Percentiles rank a stretch among this genome's conserved stretches.
These are phyloP conservation scores for Aspergillus homomorphus DNA, from an alignment of 495 filamentous ascomycete genomes.

Conservation along the genomic window DNA sequence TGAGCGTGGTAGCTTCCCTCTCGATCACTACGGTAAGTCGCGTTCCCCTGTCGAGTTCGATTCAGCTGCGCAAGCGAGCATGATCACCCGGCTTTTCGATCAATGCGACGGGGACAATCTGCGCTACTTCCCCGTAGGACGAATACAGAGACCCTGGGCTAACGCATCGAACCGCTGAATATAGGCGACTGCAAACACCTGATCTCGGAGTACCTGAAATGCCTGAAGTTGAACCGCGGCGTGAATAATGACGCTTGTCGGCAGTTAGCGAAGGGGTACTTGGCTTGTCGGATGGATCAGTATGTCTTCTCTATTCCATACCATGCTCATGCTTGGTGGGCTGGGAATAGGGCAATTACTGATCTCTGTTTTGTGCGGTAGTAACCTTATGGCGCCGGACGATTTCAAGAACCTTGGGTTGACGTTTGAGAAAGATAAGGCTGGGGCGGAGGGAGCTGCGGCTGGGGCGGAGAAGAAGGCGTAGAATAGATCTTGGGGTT, in stretches of 20 bases:
- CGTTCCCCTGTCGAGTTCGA: background rate
- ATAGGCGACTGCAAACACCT: constrained; percentile 91
- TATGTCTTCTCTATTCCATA: constrained; percentile 42
- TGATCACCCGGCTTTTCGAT: no score
- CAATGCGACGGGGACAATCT: background rate
- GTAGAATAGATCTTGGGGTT: constrained; percentile 8
- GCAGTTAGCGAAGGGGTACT: constrained; percentile 78
- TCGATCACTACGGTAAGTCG: constrained; percentile 82
- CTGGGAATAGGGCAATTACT: constrained; percentile 7
- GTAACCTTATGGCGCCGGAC: constrained; percentile 93
- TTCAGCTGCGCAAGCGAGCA: background rate
- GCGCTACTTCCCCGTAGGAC: background rate
- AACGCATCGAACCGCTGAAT: constrained; percentile 63
- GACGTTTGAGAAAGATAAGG: constrained; percentile 48
- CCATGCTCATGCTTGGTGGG: background rate
- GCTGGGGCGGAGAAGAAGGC: constrained; percentile 4
- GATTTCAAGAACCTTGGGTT: constrained; percentile 92
- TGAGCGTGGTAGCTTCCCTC: constrained; percentile 91
- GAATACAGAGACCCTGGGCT: constrained; percentile 40
- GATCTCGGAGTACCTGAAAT: constrained; percentile 78
- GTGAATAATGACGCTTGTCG: constrained; percentile 85
- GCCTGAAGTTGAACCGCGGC: constrained; percentile 75
- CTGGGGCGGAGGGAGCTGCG: background rate
- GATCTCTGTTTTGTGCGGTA: constrained; percentile 27
- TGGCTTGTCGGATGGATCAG: constrained; percentile 93